These are phyloP conservation scores for Phycomyces blakesleeanus DNA, from an alignment of 192 early-diverging fungal species.

Conservation along the genomic window DNA sequence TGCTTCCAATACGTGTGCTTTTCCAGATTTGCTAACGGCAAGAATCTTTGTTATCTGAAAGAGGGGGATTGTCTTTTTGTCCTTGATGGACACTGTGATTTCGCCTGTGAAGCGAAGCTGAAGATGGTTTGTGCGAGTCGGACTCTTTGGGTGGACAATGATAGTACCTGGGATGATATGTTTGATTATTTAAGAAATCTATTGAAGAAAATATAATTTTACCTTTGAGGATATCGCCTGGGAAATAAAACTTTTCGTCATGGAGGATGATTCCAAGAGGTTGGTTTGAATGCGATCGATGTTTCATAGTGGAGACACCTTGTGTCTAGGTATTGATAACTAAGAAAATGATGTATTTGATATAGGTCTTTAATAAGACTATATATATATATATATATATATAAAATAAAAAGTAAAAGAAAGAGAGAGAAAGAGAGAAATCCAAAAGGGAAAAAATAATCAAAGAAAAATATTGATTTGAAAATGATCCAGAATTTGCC, in stretches of 20 bases:
- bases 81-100: slow-evolving; percentile 25
- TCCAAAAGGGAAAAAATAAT: slow-evolving; percentile 5
- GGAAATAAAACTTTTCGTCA: slow-evolving; percentile 40
- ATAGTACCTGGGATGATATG: slow-evolving; percentile 20
- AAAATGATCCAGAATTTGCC: too few species aligned
- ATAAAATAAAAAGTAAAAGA: too few species aligned
- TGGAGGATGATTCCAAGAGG: slow-evolving; percentile 27
- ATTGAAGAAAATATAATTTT: not conserved
- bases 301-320: too few species aligned
- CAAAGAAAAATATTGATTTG: too few species aligned
- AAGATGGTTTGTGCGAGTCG: slow-evolving; percentile 31
- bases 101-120: slow-evolving; percentile 30
- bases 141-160: slow-evolving; percentile 22
- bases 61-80: slow-evolving; percentile 23
- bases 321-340: too few species aligned
- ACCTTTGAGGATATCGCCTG: slow-evolving; percentile 36
- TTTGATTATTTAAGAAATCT: not conserved
- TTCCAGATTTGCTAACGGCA: slow-evolving; percentile 3
- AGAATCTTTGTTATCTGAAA: slow-evolving; percentile 23
- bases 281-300: slow-evolving; percentile 15
- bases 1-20: slow-evolving; percentile 20
- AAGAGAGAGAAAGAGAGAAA: too few species aligned
- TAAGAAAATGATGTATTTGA: too few species aligned
- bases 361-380: too few species aligned
- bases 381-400: too few species aligned